A percentile compares a stretch with the other conserved stretches of the same genome.
These are phyloP conservation scores for Bocquillonia castaneifolia DNA, from an alignment of 441 rosid species.

Conservation along the genomic window DNA sequence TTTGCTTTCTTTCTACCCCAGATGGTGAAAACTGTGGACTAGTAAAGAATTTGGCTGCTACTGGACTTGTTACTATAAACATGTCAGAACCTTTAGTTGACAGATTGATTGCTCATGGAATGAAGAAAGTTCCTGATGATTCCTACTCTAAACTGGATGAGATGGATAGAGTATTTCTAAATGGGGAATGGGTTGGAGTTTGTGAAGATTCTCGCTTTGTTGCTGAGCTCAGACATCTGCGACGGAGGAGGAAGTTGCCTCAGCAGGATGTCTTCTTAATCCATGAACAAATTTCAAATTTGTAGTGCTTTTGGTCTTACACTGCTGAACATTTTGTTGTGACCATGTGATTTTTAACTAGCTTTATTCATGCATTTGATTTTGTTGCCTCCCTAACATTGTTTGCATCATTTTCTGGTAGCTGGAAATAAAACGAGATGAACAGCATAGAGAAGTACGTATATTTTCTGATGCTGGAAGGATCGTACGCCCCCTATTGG, in stretches of 20 bases:
- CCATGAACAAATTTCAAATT: not conserved
- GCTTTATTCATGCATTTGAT: not conserved
- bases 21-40: constrained; percentile 99
- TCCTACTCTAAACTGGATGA: constrained; percentile 42
- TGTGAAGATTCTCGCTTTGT: constrained; percentile 60
- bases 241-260: constrained; percentile 57
- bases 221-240: constrained; percentile 46
- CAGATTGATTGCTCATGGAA: constrained; percentile 50
- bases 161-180: constrained; percentile 59
- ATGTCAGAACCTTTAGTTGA: constrained; percentile 44
- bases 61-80: constrained; percentile 72
- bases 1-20: constrained; percentile 87
- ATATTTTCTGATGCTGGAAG: constrained; percentile 85
- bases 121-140: constrained; percentile 61
- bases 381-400: constrained; percentile 5
- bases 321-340: not conserved
- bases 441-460: constrained; percentile 60
- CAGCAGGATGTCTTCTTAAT: constrained; percentile 53
- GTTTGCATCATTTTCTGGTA: constrained; percentile 26
- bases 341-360: too few species aligned
- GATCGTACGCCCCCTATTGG: constrained; percentile 81
- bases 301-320: not conserved
- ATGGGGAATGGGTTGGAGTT: constrained; percentile 91
- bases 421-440: constrained; percentile 86
- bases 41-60: constrained; percentile 72